Evolutionary conservation across 306 rosid genomes (phyloP).

Genomic region (Amphicarpaea edgeworthii): DNA sequence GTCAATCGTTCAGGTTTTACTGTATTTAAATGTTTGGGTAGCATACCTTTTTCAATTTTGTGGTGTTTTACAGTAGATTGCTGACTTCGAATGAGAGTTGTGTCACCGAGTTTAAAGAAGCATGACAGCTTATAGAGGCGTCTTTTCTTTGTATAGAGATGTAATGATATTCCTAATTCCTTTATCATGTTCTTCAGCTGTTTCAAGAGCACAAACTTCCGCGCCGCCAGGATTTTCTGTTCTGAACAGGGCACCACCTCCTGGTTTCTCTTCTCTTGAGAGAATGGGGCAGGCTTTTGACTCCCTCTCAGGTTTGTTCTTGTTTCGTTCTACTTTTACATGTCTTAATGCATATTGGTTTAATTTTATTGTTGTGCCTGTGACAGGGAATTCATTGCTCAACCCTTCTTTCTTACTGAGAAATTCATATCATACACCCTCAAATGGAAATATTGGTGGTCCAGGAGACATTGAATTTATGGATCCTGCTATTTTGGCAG

Average conservation of each 20-base stretch:
- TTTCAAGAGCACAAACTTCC: conserved; percentile 77
- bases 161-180: conserved; percentile 36
- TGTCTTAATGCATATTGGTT: not conserved
- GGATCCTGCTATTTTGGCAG: conserved; percentile 96
- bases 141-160: conserved; percentile 12
- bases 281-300: conserved; percentile 76
- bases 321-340: not conserved
- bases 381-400: conserved; percentile 70
- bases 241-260: conserved; percentile 85
- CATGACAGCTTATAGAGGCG: not conserved
- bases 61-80: not conserved
- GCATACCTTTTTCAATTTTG: not conserved
- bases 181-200: conserved; percentile 51
- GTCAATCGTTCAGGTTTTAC: not conserved
- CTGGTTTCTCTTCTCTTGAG: conserved; percentile 84
- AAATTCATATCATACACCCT: conserved; percentile 68
- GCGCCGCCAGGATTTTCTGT: conserved; percentile 93
- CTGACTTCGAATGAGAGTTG: conserved; percentile 7
- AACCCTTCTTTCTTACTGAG: conserved; percentile 64
- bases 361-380: not conserved
- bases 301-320: conserved; percentile 68
- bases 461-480: conserved; percentile 77
- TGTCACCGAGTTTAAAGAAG: not conserved
- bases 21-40: conserved; percentile 1
- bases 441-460: conserved; percentile 60